phyloP scores from a whole-genome alignment of 2,329 filamentous ascomycete genomes.

The Monilinia aucupariae region DNA sequence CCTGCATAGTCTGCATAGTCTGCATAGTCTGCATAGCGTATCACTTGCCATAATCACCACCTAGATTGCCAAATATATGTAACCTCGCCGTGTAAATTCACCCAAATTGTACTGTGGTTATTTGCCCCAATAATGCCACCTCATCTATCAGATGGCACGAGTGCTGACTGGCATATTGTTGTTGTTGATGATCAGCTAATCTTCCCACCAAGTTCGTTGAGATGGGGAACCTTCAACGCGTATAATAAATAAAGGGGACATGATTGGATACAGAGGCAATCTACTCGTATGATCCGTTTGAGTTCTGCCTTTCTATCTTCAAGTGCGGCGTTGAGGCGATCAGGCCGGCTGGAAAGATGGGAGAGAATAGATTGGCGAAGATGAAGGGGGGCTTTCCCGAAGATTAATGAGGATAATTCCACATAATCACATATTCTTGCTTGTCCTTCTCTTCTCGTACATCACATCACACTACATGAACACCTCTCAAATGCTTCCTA shows the following conservation, averaged over 20 bases:
- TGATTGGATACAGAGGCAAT: background rate
- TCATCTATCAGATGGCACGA: constrained; percentile 20
- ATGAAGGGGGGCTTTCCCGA: constrained; percentile 6
- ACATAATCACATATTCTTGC: constrained; percentile 8
- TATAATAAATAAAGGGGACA: background rate
- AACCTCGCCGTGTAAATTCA: too few relatives aligned
- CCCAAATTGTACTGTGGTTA: too few relatives aligned
- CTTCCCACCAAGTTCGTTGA: background rate
- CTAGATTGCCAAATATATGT: background rate
- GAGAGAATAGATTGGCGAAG: background rate
- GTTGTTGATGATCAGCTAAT: constrained; percentile 23
- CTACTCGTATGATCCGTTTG: too few relatives aligned
- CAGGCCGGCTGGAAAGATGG: background rate
- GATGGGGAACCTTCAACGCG: background rate
- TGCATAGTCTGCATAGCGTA: constrained; percentile 5
- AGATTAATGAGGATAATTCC: background rate
- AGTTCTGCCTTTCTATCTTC: too few relatives aligned
- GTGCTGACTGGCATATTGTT: constrained; percentile 19
- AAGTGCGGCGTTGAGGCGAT: background rate
- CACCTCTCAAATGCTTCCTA: background rate
- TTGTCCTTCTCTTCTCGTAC: background rate
- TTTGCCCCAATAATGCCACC: constrained; percentile 13
- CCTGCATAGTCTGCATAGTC: constrained; percentile 5
- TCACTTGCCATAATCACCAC: background rate
- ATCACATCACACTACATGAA: constrained; percentile 9